phyloP scores from a whole-genome alignment of 192 early-diverging fungal genomes.

The Coemansia furcata region DNA sequence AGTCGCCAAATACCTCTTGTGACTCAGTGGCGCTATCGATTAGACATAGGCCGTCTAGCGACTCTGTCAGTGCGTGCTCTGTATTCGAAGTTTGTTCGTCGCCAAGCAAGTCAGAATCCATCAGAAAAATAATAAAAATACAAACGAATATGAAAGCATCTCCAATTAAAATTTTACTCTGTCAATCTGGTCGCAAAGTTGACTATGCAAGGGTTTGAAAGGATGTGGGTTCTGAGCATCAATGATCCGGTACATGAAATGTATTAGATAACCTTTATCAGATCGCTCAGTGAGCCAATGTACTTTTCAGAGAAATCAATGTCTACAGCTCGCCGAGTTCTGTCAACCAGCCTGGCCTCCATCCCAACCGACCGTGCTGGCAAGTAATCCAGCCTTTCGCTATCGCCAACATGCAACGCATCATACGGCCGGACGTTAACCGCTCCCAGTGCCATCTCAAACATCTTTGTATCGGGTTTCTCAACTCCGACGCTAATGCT shows the following conservation, averaged over 20 bases:
- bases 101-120: not conserved
- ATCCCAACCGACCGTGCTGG: conserved; percentile 33
- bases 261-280: conserved; percentile 11
- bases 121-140: not conserved
- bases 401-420: conserved; percentile 64
- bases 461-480: conserved; percentile 57
- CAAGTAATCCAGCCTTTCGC: conserved; percentile 39
- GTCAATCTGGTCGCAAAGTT: no score
- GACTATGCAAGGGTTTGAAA: not conserved
- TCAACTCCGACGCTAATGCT: conserved; percentile 56
- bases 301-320: conserved; percentile 11
- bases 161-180: not conserved
- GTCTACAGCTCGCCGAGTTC: not conserved
- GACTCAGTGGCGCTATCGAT: not conserved
- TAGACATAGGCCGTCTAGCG: not conserved
- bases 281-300: conserved; percentile 9
- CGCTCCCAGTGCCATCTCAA: conserved; percentile 53
- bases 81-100: not conserved
- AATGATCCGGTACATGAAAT: not conserved
- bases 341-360: conserved; percentile 36
- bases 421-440: conserved; percentile 39
- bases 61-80: not conserved
- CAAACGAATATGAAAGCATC: not conserved
- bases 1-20: conserved; percentile 32
- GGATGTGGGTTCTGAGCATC: not conserved